Percentiles rank a stretch among this genome's conserved stretches.
phyloP scores from a whole-genome alignment of 352 stramenopile genomes.

The Pythium pectinolyticum region DNA sequence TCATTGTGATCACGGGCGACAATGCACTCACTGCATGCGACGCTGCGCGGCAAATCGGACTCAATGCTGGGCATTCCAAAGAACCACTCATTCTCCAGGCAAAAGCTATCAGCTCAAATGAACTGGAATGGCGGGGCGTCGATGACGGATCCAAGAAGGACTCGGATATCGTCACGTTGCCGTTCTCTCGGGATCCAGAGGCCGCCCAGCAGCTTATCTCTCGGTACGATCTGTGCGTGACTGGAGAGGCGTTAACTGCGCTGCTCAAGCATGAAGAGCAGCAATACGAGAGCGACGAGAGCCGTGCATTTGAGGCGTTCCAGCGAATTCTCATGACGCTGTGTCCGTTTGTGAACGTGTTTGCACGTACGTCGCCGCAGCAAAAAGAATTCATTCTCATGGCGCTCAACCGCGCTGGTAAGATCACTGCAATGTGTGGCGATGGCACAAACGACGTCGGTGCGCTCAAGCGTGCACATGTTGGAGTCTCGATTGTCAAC shows the following conservation, averaged over 20 bases:
- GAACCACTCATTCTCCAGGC: constrained; percentile 29
- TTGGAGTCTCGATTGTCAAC: constrained; percentile 94
- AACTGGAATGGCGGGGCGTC: constrained; percentile 32
- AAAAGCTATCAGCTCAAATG: not conserved
- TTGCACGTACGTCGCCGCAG: constrained; percentile 89
- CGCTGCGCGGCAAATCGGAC: constrained; percentile 88
- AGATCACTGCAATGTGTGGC: constrained; percentile 93
- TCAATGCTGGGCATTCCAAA: constrained; percentile 37
- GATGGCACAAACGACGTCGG: constrained; percentile 96
- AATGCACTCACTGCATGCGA: constrained; percentile 91
- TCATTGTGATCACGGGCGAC: constrained; percentile 96
- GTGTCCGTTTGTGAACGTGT: constrained; percentile 70
- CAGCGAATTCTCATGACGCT: constrained; percentile 24
- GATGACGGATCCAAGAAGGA: constrained; percentile 27
- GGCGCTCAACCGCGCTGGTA: constrained; percentile 84
- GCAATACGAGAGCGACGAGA: constrained; percentile 23
- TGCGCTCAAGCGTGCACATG: constrained; percentile 88
- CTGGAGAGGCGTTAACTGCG: constrained; percentile 34
- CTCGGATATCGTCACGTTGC: constrained; percentile 6
- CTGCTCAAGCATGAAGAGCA: constrained; percentile 19
- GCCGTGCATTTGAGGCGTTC: constrained; percentile 32
- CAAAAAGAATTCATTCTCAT: constrained; percentile 93
- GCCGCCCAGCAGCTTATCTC: constrained; percentile 16
- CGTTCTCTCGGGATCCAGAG: constrained; percentile 21
- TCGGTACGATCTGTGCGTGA: constrained; percentile 41